Percentiles rank a stretch among this genome's conserved stretches.
phyloP scores from a whole-genome alignment of 768 basidiomycete species.

The Symmetrospora coprosmae region DNA sequence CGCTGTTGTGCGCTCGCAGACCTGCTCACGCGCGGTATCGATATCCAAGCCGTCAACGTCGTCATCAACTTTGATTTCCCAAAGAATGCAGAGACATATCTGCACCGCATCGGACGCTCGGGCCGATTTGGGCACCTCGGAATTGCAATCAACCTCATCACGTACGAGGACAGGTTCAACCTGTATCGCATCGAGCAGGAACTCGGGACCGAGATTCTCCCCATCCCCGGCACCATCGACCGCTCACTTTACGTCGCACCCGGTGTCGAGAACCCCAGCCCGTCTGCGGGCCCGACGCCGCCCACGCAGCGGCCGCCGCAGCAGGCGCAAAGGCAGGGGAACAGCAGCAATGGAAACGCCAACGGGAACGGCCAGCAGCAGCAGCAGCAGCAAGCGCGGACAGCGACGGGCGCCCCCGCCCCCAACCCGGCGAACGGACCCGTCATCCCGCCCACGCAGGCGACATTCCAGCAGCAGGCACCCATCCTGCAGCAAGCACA shows the following conservation, averaged over 20 bases:
- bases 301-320: background rate
- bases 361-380: background rate
- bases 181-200: conserved; percentile 97
- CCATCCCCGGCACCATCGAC: conserved; percentile 84
- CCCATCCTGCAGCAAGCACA: background rate
- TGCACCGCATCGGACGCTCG: conserved; percentile 94
- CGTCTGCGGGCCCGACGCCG: background rate
- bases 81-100: conserved; percentile 96
- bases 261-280: conserved; percentile 28
- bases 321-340: background rate
- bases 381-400: background rate
- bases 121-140: conserved; percentile 95
- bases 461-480: background rate
- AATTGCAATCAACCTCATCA: conserved; percentile 92
- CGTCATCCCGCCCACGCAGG: conserved; percentile 3
- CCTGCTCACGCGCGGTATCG: conserved; percentile 94
- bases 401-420: background rate
- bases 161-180: conserved; percentile 95
- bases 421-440: background rate
- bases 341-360: background rate
- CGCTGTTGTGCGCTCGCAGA: conserved; percentile 44
- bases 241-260: conserved; percentile 86
- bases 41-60: conserved; percentile 99
- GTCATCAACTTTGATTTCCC: conserved; percentile 99
- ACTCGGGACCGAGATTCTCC: conserved; percentile 91